phyloP scores from a whole-genome alignment of 257 asterid genomes.

The Nicotiana obtusifolia region DNA sequence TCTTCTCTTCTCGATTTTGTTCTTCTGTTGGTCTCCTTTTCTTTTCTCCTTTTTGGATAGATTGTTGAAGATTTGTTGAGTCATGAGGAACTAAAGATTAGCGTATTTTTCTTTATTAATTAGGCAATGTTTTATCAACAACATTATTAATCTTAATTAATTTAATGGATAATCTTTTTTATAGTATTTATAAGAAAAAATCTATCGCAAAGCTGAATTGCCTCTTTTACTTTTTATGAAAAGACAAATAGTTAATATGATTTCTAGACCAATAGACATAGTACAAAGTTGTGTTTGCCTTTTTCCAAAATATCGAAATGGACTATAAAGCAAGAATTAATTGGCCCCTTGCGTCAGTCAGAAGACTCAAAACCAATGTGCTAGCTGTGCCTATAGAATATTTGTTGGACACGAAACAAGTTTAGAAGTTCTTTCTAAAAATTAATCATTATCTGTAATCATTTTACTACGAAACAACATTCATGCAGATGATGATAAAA shows the following conservation, averaged over 20 bases:
- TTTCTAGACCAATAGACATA: not conserved
- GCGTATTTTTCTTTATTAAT: not conserved
- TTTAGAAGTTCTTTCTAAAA: not conserved
- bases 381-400: not conserved
- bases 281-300: not conserved
- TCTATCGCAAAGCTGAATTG: not conserved
- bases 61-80: not conserved
- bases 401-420: not conserved
- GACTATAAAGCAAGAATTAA: not conserved
- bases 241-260: not conserved
- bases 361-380: not conserved
- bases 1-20: not conserved
- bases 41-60: not conserved
- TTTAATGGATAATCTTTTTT: not conserved
- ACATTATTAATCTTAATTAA: not conserved
- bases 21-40: not conserved
- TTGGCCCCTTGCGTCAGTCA: constrained; percentile 1
- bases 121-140: not conserved
- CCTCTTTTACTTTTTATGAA: not conserved
- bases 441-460: not conserved
- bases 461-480: not conserved
- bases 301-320: not conserved
- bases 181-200: not conserved
- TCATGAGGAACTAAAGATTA: not conserved
- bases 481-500: not conserved